Evolutionary conservation across 169 alveolate genomes (phyloP), one percentile per base, ranked within the genome.

Genomic region (Ichthyophthirius multifiliis): DNA sequence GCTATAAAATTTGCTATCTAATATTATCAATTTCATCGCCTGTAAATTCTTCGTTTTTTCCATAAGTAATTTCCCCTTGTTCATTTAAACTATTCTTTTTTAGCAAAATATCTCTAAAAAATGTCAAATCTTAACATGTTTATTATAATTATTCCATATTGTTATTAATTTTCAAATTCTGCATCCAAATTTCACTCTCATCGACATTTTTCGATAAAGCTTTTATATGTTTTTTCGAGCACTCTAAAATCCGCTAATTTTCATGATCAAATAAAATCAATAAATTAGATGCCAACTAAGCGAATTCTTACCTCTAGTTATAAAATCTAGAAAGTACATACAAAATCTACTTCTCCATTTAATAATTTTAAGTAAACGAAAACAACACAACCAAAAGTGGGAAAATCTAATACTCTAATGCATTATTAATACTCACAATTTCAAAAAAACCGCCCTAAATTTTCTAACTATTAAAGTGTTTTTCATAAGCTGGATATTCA

Each of bases 121-220:
- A 81, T 13, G 45, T 39, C 23, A 81, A 47, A 23, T 81, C 47
- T 16, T 81, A 9, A 3, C 67, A 46, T 0, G 86, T 81, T 23
- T 81, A 15, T 10, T 16, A 41, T 16, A 81, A 71, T 10, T 43
- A 71, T 9, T 47, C 18, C 44, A 64, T 46, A 31, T 81, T 81
- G n/a, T 81, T 65, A 2, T 55, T 47, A 7, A 46, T 30, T 1
- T 47, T 31, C 1, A 75, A 74, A 65, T 81, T 74, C 6, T 81
- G 67, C 23, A 81, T 71, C 86, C 86, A 81, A 41, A 75, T 71
- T 41, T 81, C 86, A 35, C 82, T 71, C 31, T 81, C 86, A 55
- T 81, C 80, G 3, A 81, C 76, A 81, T 81, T 81, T 43, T 81
- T 81, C 16, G 79, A 81, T 16, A 81, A 43, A 37, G 39, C 12